Conservation (phyloP, 2,329 filamentous ascomycete genomes). For the Lomentospora prolificans region DNA sequence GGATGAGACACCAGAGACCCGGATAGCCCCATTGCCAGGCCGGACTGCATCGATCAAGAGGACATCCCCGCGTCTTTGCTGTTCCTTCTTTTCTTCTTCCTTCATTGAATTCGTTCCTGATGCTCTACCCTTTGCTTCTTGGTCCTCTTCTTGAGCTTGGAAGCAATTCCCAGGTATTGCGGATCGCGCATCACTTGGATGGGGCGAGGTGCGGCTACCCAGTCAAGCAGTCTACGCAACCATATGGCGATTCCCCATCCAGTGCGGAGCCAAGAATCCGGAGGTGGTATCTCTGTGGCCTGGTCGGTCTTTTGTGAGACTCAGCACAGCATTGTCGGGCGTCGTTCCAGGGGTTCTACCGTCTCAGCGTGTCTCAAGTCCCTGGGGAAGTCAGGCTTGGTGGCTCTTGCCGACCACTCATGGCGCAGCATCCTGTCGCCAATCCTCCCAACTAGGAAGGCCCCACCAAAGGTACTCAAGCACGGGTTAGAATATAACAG, state of each 20-base stretch:
- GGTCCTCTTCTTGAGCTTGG: too few species aligned
- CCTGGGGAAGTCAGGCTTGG: neutral
- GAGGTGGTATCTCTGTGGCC: too few species aligned
- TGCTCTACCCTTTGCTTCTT: too few species aligned
- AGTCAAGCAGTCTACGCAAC: too few species aligned
- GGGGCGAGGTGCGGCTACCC: neutral
- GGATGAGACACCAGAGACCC: neutral
- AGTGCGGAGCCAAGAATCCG: neutral
- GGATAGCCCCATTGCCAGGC: neutral
- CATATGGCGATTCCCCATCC: neutral
- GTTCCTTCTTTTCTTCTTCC: neutral
- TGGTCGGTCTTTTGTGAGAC: neutral
- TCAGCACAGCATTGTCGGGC: neutral
- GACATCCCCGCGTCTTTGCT: neutral
- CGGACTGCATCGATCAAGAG: neutral
- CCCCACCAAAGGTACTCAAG: neutral
- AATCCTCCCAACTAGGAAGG: neutral
- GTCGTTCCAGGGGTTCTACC: neutral
- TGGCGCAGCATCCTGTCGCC: neutral
- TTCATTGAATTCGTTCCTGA: neutral
- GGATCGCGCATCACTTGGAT: neutral
- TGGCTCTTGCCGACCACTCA: neutral
- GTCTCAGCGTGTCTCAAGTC: slow-evolving; percentile 2
- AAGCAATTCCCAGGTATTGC: too few species aligned
- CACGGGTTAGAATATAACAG: too few species aligned